phyloP scores from a whole-genome alignment of 805 yeast genomes.

The Kluyveromyces dobzhanskii region DNA sequence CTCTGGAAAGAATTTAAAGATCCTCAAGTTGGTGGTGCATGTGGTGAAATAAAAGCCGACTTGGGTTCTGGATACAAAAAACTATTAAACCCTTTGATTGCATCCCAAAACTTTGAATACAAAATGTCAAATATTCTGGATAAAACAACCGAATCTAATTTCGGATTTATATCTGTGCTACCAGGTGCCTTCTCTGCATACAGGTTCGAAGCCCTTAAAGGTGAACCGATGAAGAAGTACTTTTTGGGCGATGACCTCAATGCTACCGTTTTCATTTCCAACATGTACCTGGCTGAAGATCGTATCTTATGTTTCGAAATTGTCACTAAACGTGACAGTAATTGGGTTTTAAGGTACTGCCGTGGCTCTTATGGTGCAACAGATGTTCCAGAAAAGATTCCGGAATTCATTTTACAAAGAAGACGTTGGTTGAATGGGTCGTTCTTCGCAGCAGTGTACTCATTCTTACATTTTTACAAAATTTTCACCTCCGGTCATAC shows the following conservation, averaged over 20 bases:
- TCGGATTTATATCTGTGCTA: constrained; percentile 88
- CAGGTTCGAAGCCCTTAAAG: constrained; percentile 73
- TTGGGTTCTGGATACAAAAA: constrained; percentile 52
- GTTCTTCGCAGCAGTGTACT: constrained; percentile 86
- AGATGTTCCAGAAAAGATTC: constrained; percentile 84
- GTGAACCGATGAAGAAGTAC: constrained; percentile 80
- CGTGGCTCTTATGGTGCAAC: constrained; percentile 87
- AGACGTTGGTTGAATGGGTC: constrained; percentile 97
- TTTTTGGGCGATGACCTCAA: constrained; percentile 83
- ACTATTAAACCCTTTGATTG: constrained; percentile 78
- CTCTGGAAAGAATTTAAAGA: constrained; percentile 80
- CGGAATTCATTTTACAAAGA: constrained; percentile 85
- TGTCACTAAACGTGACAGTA: constrained; percentile 69
- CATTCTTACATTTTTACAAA: constrained; percentile 66
- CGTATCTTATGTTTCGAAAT: constrained; percentile 90
- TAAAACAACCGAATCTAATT: constrained; percentile 90
- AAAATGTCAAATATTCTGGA: constrained; percentile 92
- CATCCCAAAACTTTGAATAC: constrained; percentile 95
- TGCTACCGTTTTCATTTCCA: constrained; percentile 83
- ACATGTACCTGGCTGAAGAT: constrained; percentile 97
- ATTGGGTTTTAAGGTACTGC: constrained; percentile 79
- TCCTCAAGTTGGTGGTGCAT: constrained; percentile 89
- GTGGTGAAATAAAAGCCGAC: constrained; percentile 92
- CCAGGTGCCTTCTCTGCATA: constrained; percentile 98
- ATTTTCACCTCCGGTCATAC: constrained; percentile 78